A percentile compares a stretch with the other conserved stretches of the same genome.
Evolutionary conservation across 371 early-diverging fungal species (phyloP).

Genomic region (Phascolomyces articulosus): DNA sequence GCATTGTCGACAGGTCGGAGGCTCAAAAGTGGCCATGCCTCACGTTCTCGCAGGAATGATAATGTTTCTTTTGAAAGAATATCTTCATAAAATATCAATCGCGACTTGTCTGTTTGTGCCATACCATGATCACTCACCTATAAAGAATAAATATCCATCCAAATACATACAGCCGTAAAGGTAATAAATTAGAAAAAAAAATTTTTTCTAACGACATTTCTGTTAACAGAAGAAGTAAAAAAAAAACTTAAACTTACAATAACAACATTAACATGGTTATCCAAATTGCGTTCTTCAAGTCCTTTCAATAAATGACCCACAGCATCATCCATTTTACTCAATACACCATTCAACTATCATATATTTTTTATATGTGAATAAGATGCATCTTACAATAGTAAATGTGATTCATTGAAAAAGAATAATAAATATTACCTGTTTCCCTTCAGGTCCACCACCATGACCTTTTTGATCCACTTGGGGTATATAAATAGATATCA

Average conservation of each 20-base stretch:
- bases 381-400: not conserved
- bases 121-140: slow-evolving; percentile 93
- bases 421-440: slow-evolving; percentile 37
- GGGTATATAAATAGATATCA: slow-evolving; percentile 80
- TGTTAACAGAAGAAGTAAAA: not conserved
- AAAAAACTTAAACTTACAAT: slow-evolving; percentile 57
- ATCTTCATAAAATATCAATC: slow-evolving; percentile 78
- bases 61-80: slow-evolving; percentile 40
- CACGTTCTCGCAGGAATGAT: slow-evolving; percentile 28
- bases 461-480: slow-evolving; percentile 90
- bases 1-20: slow-evolving; percentile 47
- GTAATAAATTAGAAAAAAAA: too few species aligned
- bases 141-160: too few species aligned
- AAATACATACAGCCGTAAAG: too few species aligned
- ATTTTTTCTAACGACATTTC: not conserved
- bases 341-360: slow-evolving; percentile 57
- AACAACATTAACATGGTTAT: slow-evolving; percentile 75
- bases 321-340: slow-evolving; percentile 68
- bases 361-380: not conserved
- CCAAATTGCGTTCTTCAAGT: slow-evolving; percentile 60
- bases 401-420: too few species aligned
- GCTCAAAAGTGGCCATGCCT: slow-evolving; percentile 46
- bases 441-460: slow-evolving; percentile 72
- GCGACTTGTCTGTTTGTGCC: slow-evolving; percentile 62
- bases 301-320: slow-evolving; percentile 64